These are phyloP conservation scores for Ophiostoma fasciatum DNA, from an alignment of 2,329 filamentous ascomycete genomes.

Conservation along the genomic window DNA sequence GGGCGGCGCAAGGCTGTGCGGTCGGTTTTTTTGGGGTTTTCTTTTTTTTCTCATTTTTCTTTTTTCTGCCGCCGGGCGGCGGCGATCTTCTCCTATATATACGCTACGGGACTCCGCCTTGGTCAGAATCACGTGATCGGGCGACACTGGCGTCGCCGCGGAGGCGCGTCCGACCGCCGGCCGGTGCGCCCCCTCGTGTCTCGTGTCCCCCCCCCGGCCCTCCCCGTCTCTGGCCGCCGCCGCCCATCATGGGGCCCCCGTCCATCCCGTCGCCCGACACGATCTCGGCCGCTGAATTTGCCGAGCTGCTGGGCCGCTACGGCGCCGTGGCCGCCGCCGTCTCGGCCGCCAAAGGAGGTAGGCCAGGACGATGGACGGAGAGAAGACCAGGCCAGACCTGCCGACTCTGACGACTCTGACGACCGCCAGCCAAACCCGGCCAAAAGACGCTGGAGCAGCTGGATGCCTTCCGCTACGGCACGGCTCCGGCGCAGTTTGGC, in stretches of 20 bases:
- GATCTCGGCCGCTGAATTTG: slow-evolving; percentile 5
- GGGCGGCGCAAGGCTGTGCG: background rate
- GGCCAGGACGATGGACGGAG: too few species aligned
- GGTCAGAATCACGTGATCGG: too few species aligned
- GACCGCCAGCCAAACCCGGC: slow-evolving; percentile 29
- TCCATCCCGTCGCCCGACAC: background rate
- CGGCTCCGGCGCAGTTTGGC: slow-evolving; percentile 33
- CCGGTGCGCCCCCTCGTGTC: too few species aligned
- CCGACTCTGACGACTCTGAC: too few species aligned
- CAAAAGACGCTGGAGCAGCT: slow-evolving; percentile 40
- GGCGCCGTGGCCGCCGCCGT: slow-evolving; percentile 26
- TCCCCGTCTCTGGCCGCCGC: too few species aligned
- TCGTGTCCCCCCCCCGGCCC: too few species aligned
- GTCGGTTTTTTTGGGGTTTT: too few species aligned
- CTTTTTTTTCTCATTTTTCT: background rate
- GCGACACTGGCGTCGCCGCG: too few species aligned
- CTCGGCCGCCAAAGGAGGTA: slow-evolving; percentile 30
- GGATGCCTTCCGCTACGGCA: slow-evolving; percentile 43
- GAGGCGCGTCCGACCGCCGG: too few species aligned
- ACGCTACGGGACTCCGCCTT: too few species aligned
- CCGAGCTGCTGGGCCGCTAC: slow-evolving; percentile 3
- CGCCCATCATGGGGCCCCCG: background rate
- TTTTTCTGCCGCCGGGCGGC: background rate
- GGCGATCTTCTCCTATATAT: too few species aligned
- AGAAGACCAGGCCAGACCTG: too few species aligned